Base-by-base conservation (phyloP, 495 filamentous ascomycete genomes). In the Neurospora sp. region DNA sequence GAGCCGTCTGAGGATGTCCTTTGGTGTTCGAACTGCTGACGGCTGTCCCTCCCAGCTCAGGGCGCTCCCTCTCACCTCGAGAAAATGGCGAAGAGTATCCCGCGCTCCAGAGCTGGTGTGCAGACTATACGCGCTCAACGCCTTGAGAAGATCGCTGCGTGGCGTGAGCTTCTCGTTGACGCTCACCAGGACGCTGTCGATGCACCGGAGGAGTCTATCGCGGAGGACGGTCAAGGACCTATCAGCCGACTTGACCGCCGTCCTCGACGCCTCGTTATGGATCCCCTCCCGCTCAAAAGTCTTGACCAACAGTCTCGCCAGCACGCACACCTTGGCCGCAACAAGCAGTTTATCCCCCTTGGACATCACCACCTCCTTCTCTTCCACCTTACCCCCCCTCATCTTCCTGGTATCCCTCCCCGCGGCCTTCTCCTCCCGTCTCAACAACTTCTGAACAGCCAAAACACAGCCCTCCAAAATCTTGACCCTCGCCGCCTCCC, bases 21-120 rank as follows among this genome's bases (percentile, higher is more conserved):
- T 80, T 1, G 81, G 73, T 45, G 74, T 76, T 53, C 77, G 80
- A 68, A 59, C 73, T 69, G 68, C 42, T 16, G 73, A n/a, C 38
- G 40, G 69, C 76, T 84, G 16, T 77, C 79, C 71, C 83, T 82
- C 10, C 82, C 80, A 65, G 18, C 73, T 81, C 39, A 96, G 90
- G 0, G 88, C 87, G 70, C 90, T 87, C 42, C 88, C 84, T 22
- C 96, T 88, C 12, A 94, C 85, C 71, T 89, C 84, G 59, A 96
- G 86, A 78, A 98, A 98, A 81, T 96, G 90, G 16, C 89, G 83
- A 39, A 99, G 83, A 1, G 92, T 90, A 77, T 98, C 94, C 70
- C 89, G 88, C 0, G 93, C 89, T 0, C 93, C 92, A 9, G 93
- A 93, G 75, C 89, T 96, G 8, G 92, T 96, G 1, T 89, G 89